Conservation (phyloP, 331 rosid genomes). For the Spiraea crenata region DNA sequence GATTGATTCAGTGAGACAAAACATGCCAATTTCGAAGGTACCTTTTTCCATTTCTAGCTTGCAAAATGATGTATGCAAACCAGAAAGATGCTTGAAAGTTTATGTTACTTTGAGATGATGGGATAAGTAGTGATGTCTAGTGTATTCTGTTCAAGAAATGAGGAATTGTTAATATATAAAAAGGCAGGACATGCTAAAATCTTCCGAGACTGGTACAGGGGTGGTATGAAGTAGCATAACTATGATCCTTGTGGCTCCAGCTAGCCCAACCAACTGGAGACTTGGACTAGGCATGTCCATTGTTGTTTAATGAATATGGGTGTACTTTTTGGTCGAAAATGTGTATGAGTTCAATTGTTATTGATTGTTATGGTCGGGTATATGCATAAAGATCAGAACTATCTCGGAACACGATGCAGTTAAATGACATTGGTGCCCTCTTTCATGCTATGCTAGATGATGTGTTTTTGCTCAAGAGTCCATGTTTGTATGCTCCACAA, state of each 20-base stretch:
- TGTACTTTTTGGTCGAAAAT: no score
- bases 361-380: no score
- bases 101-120: background rate
- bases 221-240: background rate
- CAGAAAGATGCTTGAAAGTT: background rate
- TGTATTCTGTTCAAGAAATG: no score
- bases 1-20: constrained; percentile 74
- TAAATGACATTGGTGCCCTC: no score
- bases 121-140: background rate
- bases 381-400: no score
- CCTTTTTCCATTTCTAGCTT: constrained; percentile 5
- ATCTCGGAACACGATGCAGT: no score
- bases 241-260: background rate
- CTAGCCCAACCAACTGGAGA: no score
- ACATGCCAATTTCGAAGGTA: constrained; percentile 87
- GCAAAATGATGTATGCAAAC: background rate
- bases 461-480: background rate
- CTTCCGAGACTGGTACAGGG: background rate
- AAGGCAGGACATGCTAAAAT: background rate
- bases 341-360: no score
- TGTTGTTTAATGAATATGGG: no score
- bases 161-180: no score
- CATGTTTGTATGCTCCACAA: background rate
- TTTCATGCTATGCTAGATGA: no score
- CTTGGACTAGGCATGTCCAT: no score